These are phyloP conservation scores for Oemleria cerasiformis DNA, from an alignment of 306 rosid genomes.

Conservation along the genomic window DNA sequence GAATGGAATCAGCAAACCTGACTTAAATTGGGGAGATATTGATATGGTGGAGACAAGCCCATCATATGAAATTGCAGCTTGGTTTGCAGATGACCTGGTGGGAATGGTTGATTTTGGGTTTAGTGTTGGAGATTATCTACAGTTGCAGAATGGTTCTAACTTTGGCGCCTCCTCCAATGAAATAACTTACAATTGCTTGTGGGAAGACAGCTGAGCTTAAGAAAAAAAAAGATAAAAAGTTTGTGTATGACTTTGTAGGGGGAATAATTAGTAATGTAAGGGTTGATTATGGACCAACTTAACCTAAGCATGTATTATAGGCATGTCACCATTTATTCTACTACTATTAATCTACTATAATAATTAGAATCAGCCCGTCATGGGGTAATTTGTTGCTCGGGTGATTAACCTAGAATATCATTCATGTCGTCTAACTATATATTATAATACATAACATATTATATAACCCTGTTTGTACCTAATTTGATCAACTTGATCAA, in stretches of 20 bases:
- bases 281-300: too few species aligned
- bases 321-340: too few species aligned
- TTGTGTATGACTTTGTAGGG: background rate
- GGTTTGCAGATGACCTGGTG: constrained; percentile 40
- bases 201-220: constrained; percentile 30
- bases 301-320: background rate
- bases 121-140: constrained; percentile 33
- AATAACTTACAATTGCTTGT: constrained; percentile 35
- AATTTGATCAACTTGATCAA: too few species aligned
- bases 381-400: too few species aligned
- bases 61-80: constrained; percentile 24
- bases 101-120: constrained; percentile 40
- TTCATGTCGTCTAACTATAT: too few species aligned
- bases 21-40: constrained; percentile 36
- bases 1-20: constrained; percentile 13
- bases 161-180: constrained; percentile 27
- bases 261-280: background rate
- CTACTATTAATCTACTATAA: too few species aligned
- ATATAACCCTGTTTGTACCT: too few species aligned
- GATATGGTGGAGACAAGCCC: constrained; percentile 13
- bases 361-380: too few species aligned
- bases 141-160: constrained; percentile 18
- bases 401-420: background rate
- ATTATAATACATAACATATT: too few species aligned
- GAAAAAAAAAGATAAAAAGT: too few species aligned